phyloP scores from a whole-genome alignment of 2,329 filamentous ascomycete genomes.

The Colletotrichum paranaense region DNA sequence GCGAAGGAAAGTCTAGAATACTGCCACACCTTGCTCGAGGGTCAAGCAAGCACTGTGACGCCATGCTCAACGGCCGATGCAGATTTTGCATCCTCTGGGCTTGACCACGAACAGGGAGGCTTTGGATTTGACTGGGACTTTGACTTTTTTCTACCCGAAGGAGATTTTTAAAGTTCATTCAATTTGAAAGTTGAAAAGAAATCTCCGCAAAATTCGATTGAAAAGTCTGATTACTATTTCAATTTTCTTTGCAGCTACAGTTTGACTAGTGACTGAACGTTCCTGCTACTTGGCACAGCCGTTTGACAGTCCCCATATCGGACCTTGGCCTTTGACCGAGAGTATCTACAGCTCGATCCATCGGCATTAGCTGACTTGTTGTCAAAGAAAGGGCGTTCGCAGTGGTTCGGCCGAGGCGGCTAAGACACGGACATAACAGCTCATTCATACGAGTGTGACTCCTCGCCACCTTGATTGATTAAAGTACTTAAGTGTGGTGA shows the following conservation, averaged over 20 bases:
- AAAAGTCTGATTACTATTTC: no score
- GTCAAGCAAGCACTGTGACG: constrained; percentile 25
- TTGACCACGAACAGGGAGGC: neutral
- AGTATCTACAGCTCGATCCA: no score
- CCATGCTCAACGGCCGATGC: neutral
- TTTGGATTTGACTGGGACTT: neutral
- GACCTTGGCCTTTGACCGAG: no score
- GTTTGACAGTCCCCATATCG: no score
- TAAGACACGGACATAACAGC: neutral
- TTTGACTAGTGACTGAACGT: no score
- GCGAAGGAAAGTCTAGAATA: constrained; percentile 47
- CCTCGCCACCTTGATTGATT: neutral
- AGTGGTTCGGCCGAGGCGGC: neutral
- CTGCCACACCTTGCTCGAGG: constrained; percentile 44
- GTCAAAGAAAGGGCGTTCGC: neutral
- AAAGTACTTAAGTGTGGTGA: neutral
- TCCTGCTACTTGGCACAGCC: no score
- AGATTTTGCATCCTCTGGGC: constrained; percentile 7
- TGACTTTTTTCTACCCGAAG: neutral
- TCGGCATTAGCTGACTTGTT: no score
- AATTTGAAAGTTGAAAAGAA: neutral
- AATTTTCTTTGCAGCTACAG: no score
- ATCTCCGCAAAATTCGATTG: no score
- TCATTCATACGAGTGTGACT: neutral
- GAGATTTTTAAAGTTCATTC: neutral